These are phyloP conservation scores for Paramecium biaurelia DNA, from an alignment of 73 alveolate species.

Conservation along the genomic window DNA sequence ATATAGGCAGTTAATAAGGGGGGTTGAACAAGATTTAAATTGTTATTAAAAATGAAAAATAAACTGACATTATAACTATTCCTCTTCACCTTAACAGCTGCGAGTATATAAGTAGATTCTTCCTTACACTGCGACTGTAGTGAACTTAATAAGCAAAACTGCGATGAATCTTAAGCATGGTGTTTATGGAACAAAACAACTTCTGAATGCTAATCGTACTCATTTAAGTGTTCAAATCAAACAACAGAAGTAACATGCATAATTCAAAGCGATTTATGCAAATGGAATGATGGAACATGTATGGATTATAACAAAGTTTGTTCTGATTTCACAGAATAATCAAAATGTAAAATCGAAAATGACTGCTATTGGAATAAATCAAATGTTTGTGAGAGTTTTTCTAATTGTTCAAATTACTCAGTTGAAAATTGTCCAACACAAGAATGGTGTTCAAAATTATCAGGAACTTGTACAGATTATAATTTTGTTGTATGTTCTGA, in stretches of 20 bases:
- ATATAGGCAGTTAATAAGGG: background rate
- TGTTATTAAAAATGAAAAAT: background rate
- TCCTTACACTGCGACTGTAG: background rate
- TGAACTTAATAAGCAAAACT: background rate
- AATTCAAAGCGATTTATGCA: background rate
- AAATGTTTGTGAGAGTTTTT: background rate
- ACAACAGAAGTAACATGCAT: background rate
- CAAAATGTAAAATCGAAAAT: background rate
- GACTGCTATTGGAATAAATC: background rate
- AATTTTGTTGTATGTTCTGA: background rate
- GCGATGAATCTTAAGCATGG: background rate
- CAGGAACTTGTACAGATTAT: background rate
- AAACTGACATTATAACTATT: background rate
- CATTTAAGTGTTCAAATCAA: background rate
- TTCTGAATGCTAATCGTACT: background rate
- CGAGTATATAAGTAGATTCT: background rate
- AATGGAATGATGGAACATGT: background rate
- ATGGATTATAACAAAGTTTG: background rate
- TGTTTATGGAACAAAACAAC: background rate
- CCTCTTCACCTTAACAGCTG: background rate
- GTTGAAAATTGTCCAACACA: background rate
- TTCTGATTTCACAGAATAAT: background rate
- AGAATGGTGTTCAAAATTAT: background rate
- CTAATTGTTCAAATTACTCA: background rate
- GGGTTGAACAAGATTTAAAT: background rate